These are phyloP conservation scores for Diaporthe vexans DNA, from an alignment of 2,329 filamentous ascomycete genomes.

Conservation along the genomic window DNA sequence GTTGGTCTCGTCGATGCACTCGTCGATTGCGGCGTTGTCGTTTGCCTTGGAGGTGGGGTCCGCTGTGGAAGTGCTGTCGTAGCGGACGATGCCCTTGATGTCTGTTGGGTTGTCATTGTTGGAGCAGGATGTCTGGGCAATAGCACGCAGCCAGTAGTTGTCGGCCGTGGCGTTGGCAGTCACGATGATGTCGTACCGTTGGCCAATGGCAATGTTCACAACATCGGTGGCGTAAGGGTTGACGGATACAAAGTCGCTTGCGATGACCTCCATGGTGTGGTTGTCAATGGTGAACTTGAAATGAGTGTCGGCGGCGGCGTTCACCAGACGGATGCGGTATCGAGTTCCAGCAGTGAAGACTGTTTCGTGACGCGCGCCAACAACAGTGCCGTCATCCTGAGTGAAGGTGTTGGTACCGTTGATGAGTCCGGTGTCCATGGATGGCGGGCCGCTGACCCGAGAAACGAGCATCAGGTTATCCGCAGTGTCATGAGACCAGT, in stretches of 20 bases:
- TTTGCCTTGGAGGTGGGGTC: constrained; percentile 35
- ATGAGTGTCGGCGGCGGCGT: constrained; percentile 37
- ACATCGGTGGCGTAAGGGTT: constrained; percentile 60
- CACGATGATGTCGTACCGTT: constrained; percentile 63
- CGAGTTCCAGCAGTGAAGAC: constrained; percentile 57
- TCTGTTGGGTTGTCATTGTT: constrained; percentile 56
- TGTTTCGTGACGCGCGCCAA: constrained; percentile 54
- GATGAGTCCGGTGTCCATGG: constrained; percentile 59
- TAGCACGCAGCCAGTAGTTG: constrained; percentile 64
- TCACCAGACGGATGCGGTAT: constrained; percentile 49
- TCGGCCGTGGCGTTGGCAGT: constrained; percentile 49
- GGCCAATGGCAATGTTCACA: constrained; percentile 65
- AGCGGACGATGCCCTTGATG: constrained; percentile 64
- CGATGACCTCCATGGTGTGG: constrained; percentile 61
- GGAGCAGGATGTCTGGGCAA: constrained; percentile 58
- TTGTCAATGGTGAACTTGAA: constrained; percentile 58
- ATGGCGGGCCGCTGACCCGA: constrained; percentile 51
- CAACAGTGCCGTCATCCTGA: constrained; percentile 46
- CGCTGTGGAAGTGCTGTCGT: constrained; percentile 49
- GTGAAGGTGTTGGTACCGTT: constrained; percentile 59
- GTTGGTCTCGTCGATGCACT: constrained; percentile 52
- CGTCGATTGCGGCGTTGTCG: constrained; percentile 47
- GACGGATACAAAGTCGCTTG: constrained; percentile 62
- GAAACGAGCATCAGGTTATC: constrained; percentile 53
- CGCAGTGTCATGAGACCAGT: constrained; percentile 66